Evolutionary conservation across 257 asterid species (phyloP), one percentile per base, ranked within the genome.

Genomic region (Solanum tacnaense): DNA sequence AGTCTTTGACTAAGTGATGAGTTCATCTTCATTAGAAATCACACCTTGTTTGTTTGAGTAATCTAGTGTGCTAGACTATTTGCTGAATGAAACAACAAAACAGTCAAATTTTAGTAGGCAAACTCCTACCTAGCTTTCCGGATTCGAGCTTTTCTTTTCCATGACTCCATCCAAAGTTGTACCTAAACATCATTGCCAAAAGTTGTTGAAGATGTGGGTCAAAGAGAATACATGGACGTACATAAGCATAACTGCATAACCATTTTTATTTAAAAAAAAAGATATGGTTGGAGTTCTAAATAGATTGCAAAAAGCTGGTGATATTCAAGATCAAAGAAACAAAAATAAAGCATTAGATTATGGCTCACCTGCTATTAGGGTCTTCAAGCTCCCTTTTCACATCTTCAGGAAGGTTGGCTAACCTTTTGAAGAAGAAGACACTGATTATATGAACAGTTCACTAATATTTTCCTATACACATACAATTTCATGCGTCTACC

Each of bases 151-250:
- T 94, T 91, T 96, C 99, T 93, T 94, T 95, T 70, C 98, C 99
- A 91, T 96, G 99, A 91, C 99, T 96, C 99, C 99, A 95, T 89
- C 99, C 99, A 87, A 96, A 91, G 91, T 94, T 96, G 92, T 95
- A 96, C 92, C 99, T 96, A 84, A 88, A 74, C 65, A 87, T 68
- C 86, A 78, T 75, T 73, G 56, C 44, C 60, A 62, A 79, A 74
- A 71, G 60, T 58, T 74, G 31, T 35, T 27, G 15, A 35, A 78
- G 16, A 72, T 84, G 38, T 52, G 32, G 44, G 23, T 68, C 67
- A 71, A 60, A 18, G 32, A 13, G 20, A 87, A 73, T 7, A 84
- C 36, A 62, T 21, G 52, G 52, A 74, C 15, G 20, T 27, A 74
- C 56, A 74, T 74, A 74, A 74, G 83, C 56, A 74, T 74, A 21